These are phyloP conservation scores for Periconia digitata DNA, from an alignment of 2,329 filamentous ascomycete species.

Conservation along the genomic window DNA sequence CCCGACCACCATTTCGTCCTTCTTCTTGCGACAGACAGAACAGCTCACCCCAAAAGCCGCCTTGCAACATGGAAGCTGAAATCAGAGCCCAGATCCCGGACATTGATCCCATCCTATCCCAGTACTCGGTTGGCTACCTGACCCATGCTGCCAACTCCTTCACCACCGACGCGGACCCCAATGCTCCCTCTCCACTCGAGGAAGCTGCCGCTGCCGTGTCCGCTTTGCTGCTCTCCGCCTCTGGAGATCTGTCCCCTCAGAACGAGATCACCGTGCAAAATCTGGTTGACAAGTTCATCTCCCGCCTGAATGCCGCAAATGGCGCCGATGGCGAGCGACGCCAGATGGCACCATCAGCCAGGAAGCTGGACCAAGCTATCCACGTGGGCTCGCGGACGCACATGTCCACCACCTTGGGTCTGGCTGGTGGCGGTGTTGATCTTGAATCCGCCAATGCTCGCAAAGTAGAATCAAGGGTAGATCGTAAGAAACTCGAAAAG, in stretches of 20 bases:
- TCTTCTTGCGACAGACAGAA: neutral
- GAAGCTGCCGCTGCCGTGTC: slow-evolving; percentile 84
- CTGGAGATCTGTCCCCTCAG: slow-evolving; percentile 72
- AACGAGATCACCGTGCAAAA: slow-evolving; percentile 78
- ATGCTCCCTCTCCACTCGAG: slow-evolving; percentile 72
- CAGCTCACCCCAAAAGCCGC: slow-evolving; percentile 1
- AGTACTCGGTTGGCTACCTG: slow-evolving; percentile 93
- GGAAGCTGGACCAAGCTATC: slow-evolving; percentile 88
- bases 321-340: slow-evolving; percentile 66
- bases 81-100: slow-evolving; percentile 81
- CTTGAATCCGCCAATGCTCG: slow-evolving; percentile 88
- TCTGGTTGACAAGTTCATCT: slow-evolving; percentile 87
- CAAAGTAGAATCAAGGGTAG: slow-evolving; percentile 96
- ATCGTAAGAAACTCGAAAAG: slow-evolving; percentile 98
- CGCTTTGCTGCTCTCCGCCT: slow-evolving; percentile 91
- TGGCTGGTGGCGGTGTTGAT: slow-evolving; percentile 82
- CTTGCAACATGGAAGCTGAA: slow-evolving; percentile 73
- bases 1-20: neutral
- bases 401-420: slow-evolving; percentile 91
- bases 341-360: slow-evolving; percentile 74
- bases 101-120: slow-evolving; percentile 84
- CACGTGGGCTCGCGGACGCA: slow-evolving; percentile 92
- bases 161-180: slow-evolving; percentile 69
- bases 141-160: slow-evolving; percentile 88
- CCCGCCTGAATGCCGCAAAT: slow-evolving; percentile 74